phyloP scores from a whole-genome alignment of 2,329 filamentous ascomycete genomes.

The Metarhizium anisopliae region DNA sequence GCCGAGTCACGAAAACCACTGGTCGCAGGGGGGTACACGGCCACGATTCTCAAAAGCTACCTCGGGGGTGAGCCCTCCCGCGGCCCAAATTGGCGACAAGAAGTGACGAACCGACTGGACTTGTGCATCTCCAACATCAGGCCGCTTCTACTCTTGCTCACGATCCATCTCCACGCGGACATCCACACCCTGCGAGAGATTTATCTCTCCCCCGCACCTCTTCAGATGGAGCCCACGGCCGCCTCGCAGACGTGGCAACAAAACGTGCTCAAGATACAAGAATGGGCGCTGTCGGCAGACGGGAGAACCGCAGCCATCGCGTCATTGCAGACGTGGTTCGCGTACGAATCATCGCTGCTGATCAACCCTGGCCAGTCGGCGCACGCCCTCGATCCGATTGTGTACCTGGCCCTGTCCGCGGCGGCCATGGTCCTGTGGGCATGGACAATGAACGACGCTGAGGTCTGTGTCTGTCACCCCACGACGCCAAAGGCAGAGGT shows the following conservation, averaged over 20 bases:
- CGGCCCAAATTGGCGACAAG: slow-evolving; percentile 12
- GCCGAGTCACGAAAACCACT: slow-evolving; percentile 9
- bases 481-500: slow-evolving; percentile 15
- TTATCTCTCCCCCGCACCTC: slow-evolving; percentile 2
- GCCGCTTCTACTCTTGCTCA: slow-evolving; percentile 28
- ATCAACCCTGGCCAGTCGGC: neutral
- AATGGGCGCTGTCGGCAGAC: slow-evolving; percentile 21
- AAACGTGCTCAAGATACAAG: slow-evolving; percentile 12
- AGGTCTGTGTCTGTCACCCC: slow-evolving; percentile 19
- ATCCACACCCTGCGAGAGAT: slow-evolving; percentile 12
- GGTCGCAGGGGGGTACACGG: slow-evolving; percentile 9
- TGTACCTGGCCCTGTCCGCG: slow-evolving; percentile 22
- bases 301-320: slow-evolving; percentile 24
- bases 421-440: slow-evolving; percentile 26
- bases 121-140: slow-evolving; percentile 21
- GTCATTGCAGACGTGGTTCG: slow-evolving; percentile 21
- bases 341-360: slow-evolving; percentile 13
- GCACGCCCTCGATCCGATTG: slow-evolving; percentile 21
- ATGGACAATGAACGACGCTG: slow-evolving; percentile 21
- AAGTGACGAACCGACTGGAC: slow-evolving; percentile 19
- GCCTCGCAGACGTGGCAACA: slow-evolving; percentile 12
- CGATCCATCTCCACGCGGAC: slow-evolving; percentile 27
- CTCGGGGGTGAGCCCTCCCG: slow-evolving; percentile 18
- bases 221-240: slow-evolving; percentile 7
- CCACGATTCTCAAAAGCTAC: slow-evolving; percentile 18